These are phyloP conservation scores for Penicillium longicatenatum DNA, from an alignment of 495 filamentous ascomycete genomes.

Conservation along the genomic window DNA sequence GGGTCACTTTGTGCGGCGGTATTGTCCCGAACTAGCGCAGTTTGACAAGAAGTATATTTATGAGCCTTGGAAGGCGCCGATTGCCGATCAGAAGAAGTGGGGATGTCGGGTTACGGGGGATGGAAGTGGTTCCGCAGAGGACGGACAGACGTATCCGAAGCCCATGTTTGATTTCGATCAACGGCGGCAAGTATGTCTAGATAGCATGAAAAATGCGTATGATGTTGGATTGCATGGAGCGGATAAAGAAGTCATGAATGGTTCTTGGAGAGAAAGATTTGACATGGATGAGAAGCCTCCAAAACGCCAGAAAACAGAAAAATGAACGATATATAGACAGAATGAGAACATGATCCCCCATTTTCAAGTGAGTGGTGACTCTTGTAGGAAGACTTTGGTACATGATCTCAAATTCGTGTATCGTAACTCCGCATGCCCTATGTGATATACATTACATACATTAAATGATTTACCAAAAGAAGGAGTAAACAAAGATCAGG, in stretches of 20 bases:
- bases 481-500: slow-evolving; percentile 45
- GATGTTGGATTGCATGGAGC: slow-evolving; percentile 60
- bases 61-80: slow-evolving; percentile 70
- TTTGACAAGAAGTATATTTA: slow-evolving; percentile 69
- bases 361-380: not conserved
- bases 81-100: slow-evolving; percentile 59
- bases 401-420: slow-evolving; percentile 2
- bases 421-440: slow-evolving; percentile 12
- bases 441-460: slow-evolving; percentile 12
- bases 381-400: not conserved
- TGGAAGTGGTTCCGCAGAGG: slow-evolving; percentile 37
- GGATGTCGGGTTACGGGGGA: slow-evolving; percentile 58
- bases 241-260: slow-evolving; percentile 58
- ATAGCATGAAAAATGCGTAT: slow-evolving; percentile 67
- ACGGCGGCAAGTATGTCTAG: slow-evolving; percentile 58
- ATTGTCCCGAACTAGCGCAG: slow-evolving; percentile 61
- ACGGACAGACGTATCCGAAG: slow-evolving; percentile 60
- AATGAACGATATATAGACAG: slow-evolving; percentile 2
- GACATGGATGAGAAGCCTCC: slow-evolving; percentile 22
- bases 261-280: slow-evolving; percentile 62
- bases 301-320: slow-evolving; percentile 22
- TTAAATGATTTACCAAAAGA: slow-evolving; percentile 30
- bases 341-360: not conserved
- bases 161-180: slow-evolving; percentile 72
- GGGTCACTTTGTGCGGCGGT: slow-evolving; percentile 59